Evolutionary conservation across 2,329 filamentous ascomycete genomes (phyloP).

Genomic region (Scortechinia acanthostroma): DNA sequence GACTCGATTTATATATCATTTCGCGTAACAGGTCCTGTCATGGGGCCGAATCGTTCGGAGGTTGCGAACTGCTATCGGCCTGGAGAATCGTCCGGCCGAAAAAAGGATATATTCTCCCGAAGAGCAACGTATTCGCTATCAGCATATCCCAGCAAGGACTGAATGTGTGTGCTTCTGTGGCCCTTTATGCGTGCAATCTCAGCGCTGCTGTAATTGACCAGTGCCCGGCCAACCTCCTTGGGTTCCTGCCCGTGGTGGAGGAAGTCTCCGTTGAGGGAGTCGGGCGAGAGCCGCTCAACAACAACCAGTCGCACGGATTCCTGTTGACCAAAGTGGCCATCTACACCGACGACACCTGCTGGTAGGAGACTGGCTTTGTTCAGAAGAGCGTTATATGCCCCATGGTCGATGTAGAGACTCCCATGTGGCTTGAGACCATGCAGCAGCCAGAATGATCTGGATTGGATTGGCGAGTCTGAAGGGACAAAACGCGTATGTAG

Average conservation of each 20-base stretch:
- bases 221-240: conserved; percentile 57
- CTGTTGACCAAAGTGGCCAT: conserved; percentile 63
- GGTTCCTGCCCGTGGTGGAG: conserved; percentile 17
- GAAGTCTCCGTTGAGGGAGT: conserved; percentile 11
- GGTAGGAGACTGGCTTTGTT: conserved; percentile 64
- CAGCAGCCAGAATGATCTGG: conserved; percentile 69
- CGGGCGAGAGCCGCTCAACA: conserved; percentile 33
- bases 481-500: conserved; percentile 68
- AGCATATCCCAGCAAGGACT: conserved; percentile 58
- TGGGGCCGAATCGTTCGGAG: no score
- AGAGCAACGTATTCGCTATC: conserved; percentile 68
- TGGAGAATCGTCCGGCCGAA: conserved; percentile 10
- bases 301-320: conserved; percentile 64
- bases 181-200: conserved; percentile 64
- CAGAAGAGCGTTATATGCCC: conserved; percentile 51
- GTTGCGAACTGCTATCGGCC: not conserved
- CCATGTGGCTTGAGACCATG: conserved; percentile 66
- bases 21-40: no score
- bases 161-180: conserved; percentile 55
- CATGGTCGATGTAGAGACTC: conserved; percentile 62
- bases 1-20: no score
- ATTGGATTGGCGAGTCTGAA: conserved; percentile 56
- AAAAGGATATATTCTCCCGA: conserved; percentile 61
- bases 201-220: conserved; percentile 63
- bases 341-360: conserved; percentile 62